Evolutionary conservation across 202 grass and related monocot species (phyloP).

Genomic region (Cymbopogon flexuosus): DNA sequence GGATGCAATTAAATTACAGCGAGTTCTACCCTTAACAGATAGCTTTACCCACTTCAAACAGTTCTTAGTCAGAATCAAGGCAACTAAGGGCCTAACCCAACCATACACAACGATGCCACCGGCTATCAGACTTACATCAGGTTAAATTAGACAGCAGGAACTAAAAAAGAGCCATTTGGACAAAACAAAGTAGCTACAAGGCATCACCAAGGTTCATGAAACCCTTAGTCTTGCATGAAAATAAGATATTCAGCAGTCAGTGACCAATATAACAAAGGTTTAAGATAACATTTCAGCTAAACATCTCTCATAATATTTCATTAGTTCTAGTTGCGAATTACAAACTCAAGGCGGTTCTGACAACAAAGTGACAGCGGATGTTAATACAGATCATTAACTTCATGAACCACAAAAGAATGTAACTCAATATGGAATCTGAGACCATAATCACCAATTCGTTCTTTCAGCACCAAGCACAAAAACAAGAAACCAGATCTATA

Average conservation of each 20-base stretch:
- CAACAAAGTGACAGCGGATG: neutral
- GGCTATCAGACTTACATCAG: neutral
- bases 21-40: neutral
- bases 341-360: neutral
- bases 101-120: neutral
- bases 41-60: neutral
- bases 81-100: neutral
- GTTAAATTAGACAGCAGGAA: neutral
- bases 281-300: neutral
- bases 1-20: neutral
- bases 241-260: neutral
- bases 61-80: neutral
- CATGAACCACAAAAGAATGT: neutral
- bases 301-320: neutral
- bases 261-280: neutral
- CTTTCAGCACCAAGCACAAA: neutral
- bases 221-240: conserved; percentile 12
- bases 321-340: neutral
- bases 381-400: neutral
- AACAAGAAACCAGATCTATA: conserved; percentile 11
- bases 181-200: neutral
- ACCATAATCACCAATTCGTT: neutral
- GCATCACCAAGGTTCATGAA: neutral
- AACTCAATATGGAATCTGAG: neutral
- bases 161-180: neutral